Percentiles rank a stretch among this genome's conserved stretches.
phyloP scores from a whole-genome alignment of 129 eudicot genomes.

The Cynara cardunculus region DNA sequence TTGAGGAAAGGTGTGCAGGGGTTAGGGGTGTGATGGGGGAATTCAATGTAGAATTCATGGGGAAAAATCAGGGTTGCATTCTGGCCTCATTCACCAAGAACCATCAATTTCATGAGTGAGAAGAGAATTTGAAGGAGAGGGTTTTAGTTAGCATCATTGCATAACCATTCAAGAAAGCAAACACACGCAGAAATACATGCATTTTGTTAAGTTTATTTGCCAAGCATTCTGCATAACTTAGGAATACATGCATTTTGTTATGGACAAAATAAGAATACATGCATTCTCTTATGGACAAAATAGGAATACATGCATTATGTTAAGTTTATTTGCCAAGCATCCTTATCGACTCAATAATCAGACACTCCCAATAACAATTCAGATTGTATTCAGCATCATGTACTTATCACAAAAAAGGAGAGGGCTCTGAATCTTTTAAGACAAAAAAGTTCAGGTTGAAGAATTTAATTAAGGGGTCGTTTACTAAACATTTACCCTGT shows the following conservation, averaged over 20 bases:
- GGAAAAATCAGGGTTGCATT: neutral
- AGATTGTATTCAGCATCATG: neutral
- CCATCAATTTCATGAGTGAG: neutral
- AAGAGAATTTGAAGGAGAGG: slow-evolving; percentile 5
- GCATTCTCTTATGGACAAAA: no score
- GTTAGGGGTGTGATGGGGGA: no score
- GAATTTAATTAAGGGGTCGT: no score
- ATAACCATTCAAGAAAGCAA: neutral
- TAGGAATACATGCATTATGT: neutral
- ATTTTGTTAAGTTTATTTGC: no score
- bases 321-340: neutral
- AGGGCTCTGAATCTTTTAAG: no score
- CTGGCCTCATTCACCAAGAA: neutral
- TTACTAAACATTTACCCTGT: no score
- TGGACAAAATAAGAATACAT: no score
- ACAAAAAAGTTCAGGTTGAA: no score
- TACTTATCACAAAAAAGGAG: neutral
- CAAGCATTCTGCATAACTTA: no score
- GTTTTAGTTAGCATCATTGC: slow-evolving; percentile 12
- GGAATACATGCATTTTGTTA: no score
- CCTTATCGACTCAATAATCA: neutral
- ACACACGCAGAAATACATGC: no score
- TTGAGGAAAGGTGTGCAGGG: slow-evolving; percentile 31
- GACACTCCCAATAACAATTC: neutral
- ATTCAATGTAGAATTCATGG: slow-evolving; percentile 38